phyloP scores from a whole-genome alignment of 805 yeast genomes.

The Hemisphaericaspora nanyangensis region DNA sequence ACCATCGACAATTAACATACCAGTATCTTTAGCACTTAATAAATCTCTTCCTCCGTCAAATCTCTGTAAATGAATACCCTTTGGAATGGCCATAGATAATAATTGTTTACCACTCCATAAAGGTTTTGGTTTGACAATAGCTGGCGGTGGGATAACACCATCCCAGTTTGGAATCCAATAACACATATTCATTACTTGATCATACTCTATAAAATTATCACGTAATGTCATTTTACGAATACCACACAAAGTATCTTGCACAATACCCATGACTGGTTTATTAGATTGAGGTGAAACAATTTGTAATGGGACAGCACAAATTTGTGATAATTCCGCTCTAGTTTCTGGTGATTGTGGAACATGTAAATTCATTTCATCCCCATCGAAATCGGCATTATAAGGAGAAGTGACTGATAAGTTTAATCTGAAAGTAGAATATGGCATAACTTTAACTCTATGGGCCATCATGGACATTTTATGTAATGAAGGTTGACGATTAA shows the following conservation, averaged over 20 bases:
- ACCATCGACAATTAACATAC: slow-evolving; percentile 94
- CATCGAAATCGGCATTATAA: slow-evolving; percentile 99
- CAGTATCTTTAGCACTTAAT: slow-evolving; percentile 85
- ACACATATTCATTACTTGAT: slow-evolving; percentile 92
- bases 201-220: slow-evolving; percentile 84
- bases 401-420: slow-evolving; percentile 97
- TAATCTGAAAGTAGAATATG: slow-evolving; percentile 94
- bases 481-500: slow-evolving; percentile 98
- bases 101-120: slow-evolving; percentile 98
- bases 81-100: slow-evolving; percentile 87
- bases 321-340: slow-evolving; percentile 89
- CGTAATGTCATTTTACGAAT: slow-evolving; percentile 91
- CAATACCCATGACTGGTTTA: slow-evolving; percentile 99
- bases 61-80: slow-evolving; percentile 91
- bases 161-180: slow-evolving; percentile 99
- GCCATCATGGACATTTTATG: slow-evolving; percentile 99
- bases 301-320: slow-evolving; percentile 96
- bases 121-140: slow-evolving; percentile 90
- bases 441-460: slow-evolving; percentile 97
- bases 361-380: slow-evolving; percentile 99
- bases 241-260: slow-evolving; percentile 98
- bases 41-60: slow-evolving; percentile 86
- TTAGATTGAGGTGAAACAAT: slow-evolving; percentile 98
- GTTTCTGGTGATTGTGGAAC: slow-evolving; percentile 99
- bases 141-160: slow-evolving; percentile 95